Percentiles rank a stretch among this genome's conserved stretches.
Conservation (phyloP, 129 eudicot species). For the Flaveria trinervia region DNA sequence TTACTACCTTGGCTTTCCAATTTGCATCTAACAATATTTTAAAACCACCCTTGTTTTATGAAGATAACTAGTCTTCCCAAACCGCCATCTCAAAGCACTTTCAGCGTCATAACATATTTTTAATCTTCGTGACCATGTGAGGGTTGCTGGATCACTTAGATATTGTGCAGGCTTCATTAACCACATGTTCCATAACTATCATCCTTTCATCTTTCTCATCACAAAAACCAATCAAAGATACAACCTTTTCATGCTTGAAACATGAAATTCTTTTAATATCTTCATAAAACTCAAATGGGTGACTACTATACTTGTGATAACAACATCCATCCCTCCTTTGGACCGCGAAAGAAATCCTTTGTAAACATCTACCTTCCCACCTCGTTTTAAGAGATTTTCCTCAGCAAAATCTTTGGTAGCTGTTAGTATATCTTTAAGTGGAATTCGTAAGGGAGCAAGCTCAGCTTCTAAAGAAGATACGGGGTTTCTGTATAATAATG, state of each 20-base stretch:
- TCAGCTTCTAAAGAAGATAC: neutral
- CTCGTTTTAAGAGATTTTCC: slow-evolving; percentile 3
- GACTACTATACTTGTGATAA: neutral
- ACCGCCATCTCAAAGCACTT: neutral
- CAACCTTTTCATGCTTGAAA: neutral
- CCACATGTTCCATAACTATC: neutral
- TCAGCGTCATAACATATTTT: slow-evolving; percentile 10
- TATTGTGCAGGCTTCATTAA: neutral
- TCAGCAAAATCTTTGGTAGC: slow-evolving; percentile 9
- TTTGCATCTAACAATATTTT: neutral
- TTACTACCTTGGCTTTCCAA: neutral
- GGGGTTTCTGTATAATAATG: neutral
- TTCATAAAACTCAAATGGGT: neutral
- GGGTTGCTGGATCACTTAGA: slow-evolving; percentile 11
- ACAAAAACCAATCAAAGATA: slow-evolving; percentile 11
- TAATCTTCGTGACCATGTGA: slow-evolving; percentile 28
- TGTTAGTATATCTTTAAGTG: neutral
- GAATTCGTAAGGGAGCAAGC: slow-evolving; percentile 1
- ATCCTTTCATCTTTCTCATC: neutral
- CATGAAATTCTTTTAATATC: neutral
- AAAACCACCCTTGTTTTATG: neutral
- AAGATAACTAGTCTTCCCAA: neutral
- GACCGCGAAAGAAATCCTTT: slow-evolving; percentile 6
- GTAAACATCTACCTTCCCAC: neutral
- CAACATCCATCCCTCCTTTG: neutral